Evolutionary conservation across 2,329 filamentous ascomycete genomes (phyloP), one percentile per base, ranked within the genome.

Genomic region (Colletotrichum trifolii): DNA sequence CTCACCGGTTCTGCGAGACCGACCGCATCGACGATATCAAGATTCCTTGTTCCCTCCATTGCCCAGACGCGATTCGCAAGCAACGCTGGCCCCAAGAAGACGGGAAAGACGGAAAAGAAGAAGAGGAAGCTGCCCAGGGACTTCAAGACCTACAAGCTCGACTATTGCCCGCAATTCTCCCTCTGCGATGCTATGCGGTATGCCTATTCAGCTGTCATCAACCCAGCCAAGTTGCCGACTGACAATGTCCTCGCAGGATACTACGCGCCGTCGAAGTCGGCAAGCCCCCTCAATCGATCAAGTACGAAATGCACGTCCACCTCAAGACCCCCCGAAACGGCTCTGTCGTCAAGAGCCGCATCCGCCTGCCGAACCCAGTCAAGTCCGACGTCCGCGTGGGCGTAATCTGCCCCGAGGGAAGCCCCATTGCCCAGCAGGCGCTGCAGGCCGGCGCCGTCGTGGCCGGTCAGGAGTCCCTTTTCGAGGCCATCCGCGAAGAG

Each of bases 151-250:
- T 94, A 89, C 75, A 85, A 88, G 69, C 77, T 95, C 68, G 86
- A 86, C 67, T 82, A 88, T 69, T 80, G 80, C 43, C 78, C 79
- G 1, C 90, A 92, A 73, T 97, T 91, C 74, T 87, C 93, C 1
- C 84, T 99, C 38, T 91, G 93, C 70, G 96, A 99, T 82, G 96
- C 96, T 13, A 96, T 99, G 88, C 88, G 94, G 93, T 93, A 80
- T 63, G 84, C 74, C 1, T 25, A 38, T 17, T 12, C 1, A 55
- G 34, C 36, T 25, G 55, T 50, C 47, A 25, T 5, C 4, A 25
- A 4, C 25, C 25, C 25, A 25, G 25, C 25, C 25, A 25, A 25
- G 25, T 34, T 12, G 5, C 25, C 11, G 57, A 67, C 68, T 68
- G 54, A 60, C 33, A 54, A 17, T 35, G 2, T 33, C n/a, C 13